Percentiles rank a stretch among this genome's conserved stretches.
Conservation (phyloP, 2,329 filamentous ascomycete genomes). For the Cyphellophora europaea region DNA sequence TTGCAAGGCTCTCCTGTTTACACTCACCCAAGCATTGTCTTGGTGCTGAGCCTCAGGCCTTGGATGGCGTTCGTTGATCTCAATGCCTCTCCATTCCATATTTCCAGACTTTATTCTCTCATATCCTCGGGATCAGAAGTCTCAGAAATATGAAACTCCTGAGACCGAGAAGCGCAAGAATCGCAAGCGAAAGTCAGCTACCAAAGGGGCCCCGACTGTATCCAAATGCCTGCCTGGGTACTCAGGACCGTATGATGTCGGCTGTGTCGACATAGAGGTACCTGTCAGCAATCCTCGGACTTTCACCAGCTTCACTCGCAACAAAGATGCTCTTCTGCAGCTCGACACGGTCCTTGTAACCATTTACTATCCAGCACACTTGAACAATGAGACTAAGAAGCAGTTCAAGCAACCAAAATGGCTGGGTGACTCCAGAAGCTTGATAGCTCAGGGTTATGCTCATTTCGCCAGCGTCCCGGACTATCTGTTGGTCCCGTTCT, state of each 20-base stretch:
- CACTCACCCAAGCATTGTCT: too few species aligned
- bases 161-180: conserved; percentile 28
- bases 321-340: conserved; percentile 38
- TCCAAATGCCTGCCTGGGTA: conserved; percentile 39
- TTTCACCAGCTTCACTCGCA: conserved; percentile 42
- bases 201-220: conserved; percentile 38
- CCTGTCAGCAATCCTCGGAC: conserved; percentile 37
- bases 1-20: too few species aligned
- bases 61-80: too few species aligned
- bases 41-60: too few species aligned
- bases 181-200: conserved; percentile 34
- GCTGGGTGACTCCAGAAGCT: conserved; percentile 49
- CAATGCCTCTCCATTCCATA: conserved; percentile 8
- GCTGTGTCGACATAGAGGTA: conserved; percentile 47
- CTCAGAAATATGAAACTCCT: conserved; percentile 4
- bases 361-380: conserved; percentile 54
- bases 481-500: too few species aligned
- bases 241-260: conserved; percentile 43
- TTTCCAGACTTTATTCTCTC: conserved; percentile 15
- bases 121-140: conserved; percentile 10
- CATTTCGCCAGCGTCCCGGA: conserved; percentile 48
- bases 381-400: too few species aligned
- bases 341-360: conserved; percentile 54
- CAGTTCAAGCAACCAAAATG: conserved; percentile 49
- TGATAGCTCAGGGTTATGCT: conserved; percentile 53